phyloP scores from a whole-genome alignment of 75 land plant species.

The Ceratopteris richardii region DNA sequence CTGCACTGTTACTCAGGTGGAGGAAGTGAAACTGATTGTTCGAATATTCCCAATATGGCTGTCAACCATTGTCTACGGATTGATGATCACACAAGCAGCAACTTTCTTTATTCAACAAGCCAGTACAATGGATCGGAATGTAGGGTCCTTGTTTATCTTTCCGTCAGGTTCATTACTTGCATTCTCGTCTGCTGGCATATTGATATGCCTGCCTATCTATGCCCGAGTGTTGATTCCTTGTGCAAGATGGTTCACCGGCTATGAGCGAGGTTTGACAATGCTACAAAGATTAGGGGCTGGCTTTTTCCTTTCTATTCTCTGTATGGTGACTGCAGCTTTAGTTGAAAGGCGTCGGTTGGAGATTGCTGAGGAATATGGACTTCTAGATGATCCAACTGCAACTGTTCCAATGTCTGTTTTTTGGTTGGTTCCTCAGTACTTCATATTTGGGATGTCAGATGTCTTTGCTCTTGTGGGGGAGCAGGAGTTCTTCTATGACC shows the following conservation, averaged over 20 bases:
- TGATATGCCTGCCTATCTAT: constrained; percentile 69
- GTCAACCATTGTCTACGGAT: constrained; percentile 58
- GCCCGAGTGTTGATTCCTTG: constrained; percentile 56
- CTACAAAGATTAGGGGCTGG: constrained; percentile 83
- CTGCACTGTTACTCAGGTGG: constrained; percentile 25
- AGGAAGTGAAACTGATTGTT: constrained; percentile 38
- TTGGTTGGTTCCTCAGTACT: constrained; percentile 78
- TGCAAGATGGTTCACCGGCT: constrained; percentile 26
- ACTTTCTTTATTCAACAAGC: constrained; percentile 91
- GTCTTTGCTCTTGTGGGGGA: constrained; percentile 84
- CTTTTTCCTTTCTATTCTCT: constrained; percentile 53
- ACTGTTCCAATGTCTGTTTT: constrained; percentile 52
- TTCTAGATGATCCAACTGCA: constrained; percentile 8
- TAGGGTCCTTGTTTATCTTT: constrained; percentile 49
- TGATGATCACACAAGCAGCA: constrained; percentile 66
- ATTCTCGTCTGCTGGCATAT: constrained; percentile 50
- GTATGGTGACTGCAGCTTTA: constrained; percentile 65
- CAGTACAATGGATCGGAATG: constrained; percentile 46
- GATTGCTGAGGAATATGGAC: constrained; percentile 10
- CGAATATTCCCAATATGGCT: constrained; percentile 70
- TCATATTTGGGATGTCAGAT: constrained; percentile 74
- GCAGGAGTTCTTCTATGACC: too few relatives aligned
- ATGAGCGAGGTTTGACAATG: constrained; percentile 52
- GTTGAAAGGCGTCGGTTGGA: constrained; percentile 41
- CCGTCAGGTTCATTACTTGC: constrained; percentile 79